These are phyloP conservation scores for Coniophora puteana DNA, from an alignment of 1,284 basidiomycete species.

Conservation along the genomic window DNA sequence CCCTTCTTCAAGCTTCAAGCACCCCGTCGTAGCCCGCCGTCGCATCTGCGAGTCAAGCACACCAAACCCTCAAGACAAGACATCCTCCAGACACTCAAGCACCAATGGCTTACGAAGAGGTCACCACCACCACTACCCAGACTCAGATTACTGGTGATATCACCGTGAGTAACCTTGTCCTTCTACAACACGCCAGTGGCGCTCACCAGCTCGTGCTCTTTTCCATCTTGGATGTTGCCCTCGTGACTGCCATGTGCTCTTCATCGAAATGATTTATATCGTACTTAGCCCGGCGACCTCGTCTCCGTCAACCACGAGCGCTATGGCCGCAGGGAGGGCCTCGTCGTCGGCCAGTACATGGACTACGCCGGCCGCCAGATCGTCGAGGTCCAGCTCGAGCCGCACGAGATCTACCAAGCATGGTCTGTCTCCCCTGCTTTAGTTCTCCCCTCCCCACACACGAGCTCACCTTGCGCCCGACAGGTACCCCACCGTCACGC, in stretches of 20 bases:
- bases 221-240: not conserved
- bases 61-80: conserved; percentile 14
- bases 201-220: too few relatives aligned
- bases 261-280: conserved; percentile 3
- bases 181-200: too few relatives aligned
- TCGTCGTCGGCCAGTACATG: conserved; percentile 69
- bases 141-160: conserved; percentile 26
- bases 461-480: conserved; percentile 5
- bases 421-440: conserved; percentile 39
- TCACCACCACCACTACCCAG: too few relatives aligned
- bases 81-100: too few relatives aligned
- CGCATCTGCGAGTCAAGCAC: conserved; percentile 31
- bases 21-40: conserved; percentile 15
- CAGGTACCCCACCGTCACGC: conserved; percentile 71
- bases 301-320: conserved; percentile 66
- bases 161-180: conserved; percentile 32
- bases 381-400: conserved; percentile 74
- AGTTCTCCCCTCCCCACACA: not conserved
- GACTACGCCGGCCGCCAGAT: conserved; percentile 73
- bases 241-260: not conserved
- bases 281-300: conserved; percentile 65
- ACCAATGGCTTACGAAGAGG: too few relatives aligned
- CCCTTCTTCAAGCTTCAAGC: too few relatives aligned
- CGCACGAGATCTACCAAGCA: conserved; percentile 61
- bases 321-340: conserved; percentile 64